Base-by-base conservation (phyloP, 345 rosid genomes). In the Angophora floribunda region DNA sequence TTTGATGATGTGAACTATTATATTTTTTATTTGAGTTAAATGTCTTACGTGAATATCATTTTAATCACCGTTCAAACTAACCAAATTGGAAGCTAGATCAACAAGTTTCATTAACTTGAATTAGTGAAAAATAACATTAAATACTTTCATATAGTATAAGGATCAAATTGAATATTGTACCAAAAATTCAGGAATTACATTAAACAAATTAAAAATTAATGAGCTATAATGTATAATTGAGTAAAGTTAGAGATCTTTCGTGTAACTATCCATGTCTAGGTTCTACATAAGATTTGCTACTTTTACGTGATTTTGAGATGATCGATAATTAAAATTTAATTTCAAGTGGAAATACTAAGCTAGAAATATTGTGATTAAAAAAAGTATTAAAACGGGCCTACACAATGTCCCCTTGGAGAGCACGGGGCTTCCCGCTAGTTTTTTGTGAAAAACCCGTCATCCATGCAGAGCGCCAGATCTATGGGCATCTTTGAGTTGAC, bases 211-310 rank as follows among this genome's bases (percentile, higher is more conserved):
- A 21, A 55, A 55, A 55, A 55, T 55, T 55, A 1, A 55, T 0
- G 21, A 4, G 22, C 3, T 2, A 9, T 0, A 2, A 21, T 22
- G 4, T 1, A 22, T 22, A 21, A 21, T 55, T 55, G 0, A 1
- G 28, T 1, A 55, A 55, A 55, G 9, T 55, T 55, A 55, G 0
- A 55, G 13, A 55, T 4, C 1, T 8, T 22, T 9, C 8, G 2
- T 4, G 0, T 55, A 0, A 28, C 28, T 55, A 22, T 55, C 22
- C 4, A 0, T 1, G 24, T 55, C 21, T 22, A 55, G 61, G 24
- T 55, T 55, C 28, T 4, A 55, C 28, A 55, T 55, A 22, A 22
- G 28, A 55, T 22, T 55, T 55, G 61, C 61, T 55, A 55, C 2
- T 22, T 4, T 0, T 55, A 2, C 12, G 3, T 55, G 61, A 55